Percentiles rank a stretch among this genome's conserved stretches.
Conservation (phyloP, 768 basidiomycete genomes). For the Rhizopogon roseolus region DNA sequence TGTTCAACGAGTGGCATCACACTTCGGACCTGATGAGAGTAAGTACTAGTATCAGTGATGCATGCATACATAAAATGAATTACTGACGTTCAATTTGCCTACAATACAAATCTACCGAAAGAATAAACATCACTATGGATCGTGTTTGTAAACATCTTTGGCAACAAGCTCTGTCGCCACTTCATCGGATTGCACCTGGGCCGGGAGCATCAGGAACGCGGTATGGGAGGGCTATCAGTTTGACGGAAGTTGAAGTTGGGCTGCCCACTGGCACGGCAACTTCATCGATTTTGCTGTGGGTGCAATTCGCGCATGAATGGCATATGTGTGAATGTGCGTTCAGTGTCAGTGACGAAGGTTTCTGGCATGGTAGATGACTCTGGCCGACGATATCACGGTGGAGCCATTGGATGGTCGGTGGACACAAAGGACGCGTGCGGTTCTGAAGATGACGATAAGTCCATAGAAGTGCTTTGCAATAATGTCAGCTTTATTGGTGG, state of each 20-base stretch:
- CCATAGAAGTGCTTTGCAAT: no score
- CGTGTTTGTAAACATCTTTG: background rate
- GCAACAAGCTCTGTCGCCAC: background rate
- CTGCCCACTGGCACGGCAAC: no score
- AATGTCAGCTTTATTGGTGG: no score
- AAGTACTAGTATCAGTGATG: no score
- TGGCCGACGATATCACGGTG: constrained; percentile 11
- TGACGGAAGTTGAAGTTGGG: no score
- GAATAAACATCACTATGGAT: background rate
- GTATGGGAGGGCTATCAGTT: background rate
- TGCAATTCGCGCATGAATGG: constrained; percentile 49
- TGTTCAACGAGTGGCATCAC: no score
- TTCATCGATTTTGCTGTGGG: constrained; percentile 17
- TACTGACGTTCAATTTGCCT: background rate
- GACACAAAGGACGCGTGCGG: no score
- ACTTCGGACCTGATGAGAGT: no score
- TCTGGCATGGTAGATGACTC: constrained; percentile 24
- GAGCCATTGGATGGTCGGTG: no score
- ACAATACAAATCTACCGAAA: background rate
- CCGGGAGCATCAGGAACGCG: background rate
- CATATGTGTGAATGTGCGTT: constrained; percentile 41
- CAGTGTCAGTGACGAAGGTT: constrained; percentile 15
- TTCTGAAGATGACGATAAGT: no score
- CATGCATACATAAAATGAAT: no score
- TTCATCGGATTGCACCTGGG: background rate